Percentiles rank a stretch among this genome's conserved stretches.
Conservation (phyloP, 345 rosid genomes). For the Combretum micranthum region DNA sequence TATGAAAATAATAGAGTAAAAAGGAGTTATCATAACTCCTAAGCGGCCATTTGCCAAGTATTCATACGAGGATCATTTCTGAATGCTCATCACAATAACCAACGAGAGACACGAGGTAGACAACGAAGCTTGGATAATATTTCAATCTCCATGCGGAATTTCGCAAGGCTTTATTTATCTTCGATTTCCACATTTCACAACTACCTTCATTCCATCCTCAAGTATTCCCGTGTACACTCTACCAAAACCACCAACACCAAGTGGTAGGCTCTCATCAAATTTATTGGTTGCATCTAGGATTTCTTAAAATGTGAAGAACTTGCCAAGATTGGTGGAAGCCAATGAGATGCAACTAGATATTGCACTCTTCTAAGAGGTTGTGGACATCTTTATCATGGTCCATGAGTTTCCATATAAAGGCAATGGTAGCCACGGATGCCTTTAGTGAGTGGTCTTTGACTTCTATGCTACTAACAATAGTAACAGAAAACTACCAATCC, state of each 20-base stretch:
- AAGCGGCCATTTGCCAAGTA: constrained; percentile 96
- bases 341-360: constrained; percentile 85
- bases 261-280: constrained; percentile 77
- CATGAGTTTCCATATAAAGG: constrained; percentile 87
- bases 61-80: constrained; percentile 94
- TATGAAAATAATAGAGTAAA: too few species aligned
- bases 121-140: constrained; percentile 96
- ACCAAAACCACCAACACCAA: constrained; percentile 98
- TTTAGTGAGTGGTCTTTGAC: constrained; percentile 56
- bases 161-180: constrained; percentile 97
- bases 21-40: too few species aligned
- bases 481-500: constrained; percentile 47
- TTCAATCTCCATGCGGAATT: constrained; percentile 94
- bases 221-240: constrained; percentile 90
- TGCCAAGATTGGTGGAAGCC: constrained; percentile 72
- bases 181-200: constrained; percentile 98
- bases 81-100: constrained; percentile 95
- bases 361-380: constrained; percentile 78
- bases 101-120: constrained; percentile 96
- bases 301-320: constrained; percentile 78
- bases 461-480: constrained; percentile 45
- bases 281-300: constrained; percentile 90
- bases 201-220: constrained; percentile 83
- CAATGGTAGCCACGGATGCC: constrained; percentile 77
- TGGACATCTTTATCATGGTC: constrained; percentile 73